A percentile compares a stretch with the other conserved stretches of the same genome.
These are phyloP conservation scores for Teunomyces barrocoloradensis DNA, from an alignment of 805 yeast species.

Conservation along the genomic window DNA sequence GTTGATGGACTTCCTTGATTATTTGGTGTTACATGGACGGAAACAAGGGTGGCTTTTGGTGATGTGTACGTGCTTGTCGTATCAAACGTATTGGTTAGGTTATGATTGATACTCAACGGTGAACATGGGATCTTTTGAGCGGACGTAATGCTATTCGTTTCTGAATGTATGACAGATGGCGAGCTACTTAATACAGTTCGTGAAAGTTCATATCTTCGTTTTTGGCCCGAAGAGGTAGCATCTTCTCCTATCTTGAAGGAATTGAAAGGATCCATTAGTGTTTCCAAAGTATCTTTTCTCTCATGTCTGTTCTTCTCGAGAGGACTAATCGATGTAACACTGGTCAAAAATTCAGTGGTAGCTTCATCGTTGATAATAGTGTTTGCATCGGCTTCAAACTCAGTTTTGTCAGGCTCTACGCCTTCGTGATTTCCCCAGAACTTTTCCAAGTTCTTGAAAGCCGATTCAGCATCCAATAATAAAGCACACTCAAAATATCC, in stretches of 20 bases:
- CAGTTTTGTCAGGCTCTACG: conserved; percentile 4
- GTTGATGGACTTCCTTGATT: conserved; percentile 20
- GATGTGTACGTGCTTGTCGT: conserved; percentile 11
- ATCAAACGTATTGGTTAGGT: conserved; percentile 15
- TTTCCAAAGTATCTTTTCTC: conserved; percentile 13
- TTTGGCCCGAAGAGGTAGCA: conserved; percentile 3
- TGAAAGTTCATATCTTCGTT: conserved; percentile 18
- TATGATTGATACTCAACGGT: conserved; percentile 19
- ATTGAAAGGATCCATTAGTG: conserved; percentile 16
- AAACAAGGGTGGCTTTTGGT: conserved; percentile 14
- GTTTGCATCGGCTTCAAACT: conserved; percentile 2
- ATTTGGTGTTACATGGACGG: conserved; percentile 15
- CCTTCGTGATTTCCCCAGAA: conserved; percentile 24
- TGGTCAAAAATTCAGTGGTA: conserved; percentile 1
- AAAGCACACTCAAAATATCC: conserved; percentile 60
- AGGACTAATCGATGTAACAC: not conserved
- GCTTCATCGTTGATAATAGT: conserved; percentile 1
- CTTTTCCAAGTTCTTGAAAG: conserved; percentile 42
- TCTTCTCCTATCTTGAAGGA: conserved; percentile 6
- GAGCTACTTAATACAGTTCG: conserved; percentile 15
- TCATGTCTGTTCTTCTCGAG: conserved; percentile 9
- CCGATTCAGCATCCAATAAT: conserved; percentile 48
- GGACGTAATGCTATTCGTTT: conserved; percentile 7
- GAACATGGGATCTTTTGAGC: conserved; percentile 12
- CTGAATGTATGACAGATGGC: conserved; percentile 11